These are phyloP conservation scores for Cryphonectria japonica DNA, from an alignment of 2,329 filamentous ascomycete species.

Conservation along the genomic window DNA sequence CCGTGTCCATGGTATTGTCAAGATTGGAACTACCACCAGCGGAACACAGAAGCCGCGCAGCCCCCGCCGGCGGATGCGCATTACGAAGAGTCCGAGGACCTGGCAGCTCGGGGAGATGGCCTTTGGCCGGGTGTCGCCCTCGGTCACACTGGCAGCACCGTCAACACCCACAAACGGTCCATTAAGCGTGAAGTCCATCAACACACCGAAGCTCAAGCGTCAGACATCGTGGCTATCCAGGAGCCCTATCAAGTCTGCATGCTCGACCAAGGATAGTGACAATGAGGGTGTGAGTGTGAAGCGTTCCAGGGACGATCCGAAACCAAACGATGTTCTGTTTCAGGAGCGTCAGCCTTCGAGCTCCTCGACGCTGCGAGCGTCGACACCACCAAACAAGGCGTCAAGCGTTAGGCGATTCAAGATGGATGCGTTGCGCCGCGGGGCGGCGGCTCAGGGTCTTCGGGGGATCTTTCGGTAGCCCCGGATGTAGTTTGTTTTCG, in stretches of 20 bases:
- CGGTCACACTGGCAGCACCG: slow-evolving; percentile 3
- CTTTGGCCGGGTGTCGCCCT: not conserved
- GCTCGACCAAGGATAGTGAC: slow-evolving; percentile 19
- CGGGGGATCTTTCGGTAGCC: slow-evolving; percentile 50
- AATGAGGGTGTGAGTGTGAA: slow-evolving; percentile 14
- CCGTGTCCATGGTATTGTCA: not conserved
- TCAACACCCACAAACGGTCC: slow-evolving; percentile 20
- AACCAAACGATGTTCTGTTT: not conserved
- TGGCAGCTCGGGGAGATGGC: slow-evolving; percentile 24
- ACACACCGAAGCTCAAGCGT: slow-evolving; percentile 32
- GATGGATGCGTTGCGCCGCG: slow-evolving; percentile 42
- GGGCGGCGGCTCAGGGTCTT: slow-evolving; percentile 45
- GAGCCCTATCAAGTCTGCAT: slow-evolving; percentile 25
- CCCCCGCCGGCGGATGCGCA: slow-evolving; percentile 22
- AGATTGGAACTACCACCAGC: not conserved
- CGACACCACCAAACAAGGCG: slow-evolving; percentile 22
- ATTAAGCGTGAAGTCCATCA: slow-evolving; percentile 32
- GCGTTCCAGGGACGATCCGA: slow-evolving; percentile 2
- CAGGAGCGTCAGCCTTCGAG: slow-evolving; percentile 23
- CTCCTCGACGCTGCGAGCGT: slow-evolving; percentile 31
- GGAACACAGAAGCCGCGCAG: slow-evolving; percentile 2
- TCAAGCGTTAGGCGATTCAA: slow-evolving; percentile 43
- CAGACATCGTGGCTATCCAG: slow-evolving; percentile 29
- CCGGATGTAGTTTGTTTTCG: not conserved
- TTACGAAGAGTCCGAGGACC: slow-evolving; percentile 24